Percentiles rank a stretch among this genome's conserved stretches.
These are phyloP conservation scores for Thermoascus crustaceus DNA, from an alignment of 2,329 filamentous ascomycete species.

Conservation along the genomic window DNA sequence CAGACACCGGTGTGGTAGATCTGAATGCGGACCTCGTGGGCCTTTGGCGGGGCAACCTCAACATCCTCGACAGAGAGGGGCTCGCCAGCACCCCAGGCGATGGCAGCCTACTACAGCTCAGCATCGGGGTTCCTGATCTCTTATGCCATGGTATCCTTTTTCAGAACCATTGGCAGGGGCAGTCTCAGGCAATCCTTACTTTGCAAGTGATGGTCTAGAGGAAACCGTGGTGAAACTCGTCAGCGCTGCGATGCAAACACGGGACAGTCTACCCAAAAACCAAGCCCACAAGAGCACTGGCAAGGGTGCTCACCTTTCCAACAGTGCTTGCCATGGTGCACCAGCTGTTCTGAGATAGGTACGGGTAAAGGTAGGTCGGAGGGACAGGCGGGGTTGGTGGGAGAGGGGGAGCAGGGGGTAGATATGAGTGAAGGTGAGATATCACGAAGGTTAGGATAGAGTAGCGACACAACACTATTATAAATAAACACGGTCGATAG, in stretches of 20 bases:
- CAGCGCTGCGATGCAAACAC: too few species aligned
- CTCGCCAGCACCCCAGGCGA: conserved; percentile 95
- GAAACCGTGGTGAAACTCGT: conserved; percentile 8
- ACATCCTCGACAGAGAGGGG: conserved; percentile 83
- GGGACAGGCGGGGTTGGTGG: neutral
- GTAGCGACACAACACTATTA: neutral
- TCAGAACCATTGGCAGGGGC: neutral
- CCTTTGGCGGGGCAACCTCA: conserved; percentile 80
- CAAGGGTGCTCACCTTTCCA: conserved; percentile 46
- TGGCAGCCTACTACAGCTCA: conserved; percentile 58
- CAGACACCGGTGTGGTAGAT: conserved; percentile 98
- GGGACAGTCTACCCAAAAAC: too few species aligned
- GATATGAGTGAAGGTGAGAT: neutral
- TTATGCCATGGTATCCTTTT: neutral
- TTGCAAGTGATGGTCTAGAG: conserved; percentile 84
- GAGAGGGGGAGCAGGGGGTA: neutral
- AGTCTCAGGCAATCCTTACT: conserved; percentile 29
- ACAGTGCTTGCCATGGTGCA: conserved; percentile 49
- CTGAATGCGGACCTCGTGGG: conserved; percentile 92
- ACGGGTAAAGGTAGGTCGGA: neutral
- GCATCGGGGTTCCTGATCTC: conserved; percentile 10
- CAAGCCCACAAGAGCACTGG: too few species aligned
- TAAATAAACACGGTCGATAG: too few species aligned
- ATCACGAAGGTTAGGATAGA: too few species aligned
- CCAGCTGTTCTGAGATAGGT: conserved; percentile 2